These are phyloP conservation scores for Yarrowia sp. DNA, from an alignment of 805 yeast genomes.

Conservation along the genomic window DNA sequence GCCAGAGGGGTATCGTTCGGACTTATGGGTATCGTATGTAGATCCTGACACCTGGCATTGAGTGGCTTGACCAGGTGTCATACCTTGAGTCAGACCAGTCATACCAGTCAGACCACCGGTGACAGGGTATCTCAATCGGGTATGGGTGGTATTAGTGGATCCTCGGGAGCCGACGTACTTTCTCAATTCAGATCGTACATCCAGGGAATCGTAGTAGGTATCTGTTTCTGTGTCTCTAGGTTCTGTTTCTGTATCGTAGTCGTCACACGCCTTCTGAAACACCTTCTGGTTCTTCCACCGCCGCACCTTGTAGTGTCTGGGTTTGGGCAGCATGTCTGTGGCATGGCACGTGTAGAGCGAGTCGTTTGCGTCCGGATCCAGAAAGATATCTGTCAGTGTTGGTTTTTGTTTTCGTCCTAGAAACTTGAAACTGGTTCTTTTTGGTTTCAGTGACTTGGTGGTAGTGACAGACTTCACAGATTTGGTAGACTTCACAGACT, in stretches of 20 bases:
- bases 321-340: constrained; percentile 11
- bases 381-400: constrained; percentile 18
- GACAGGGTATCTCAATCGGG: background rate
- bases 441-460: background rate
- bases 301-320: constrained; percentile 4
- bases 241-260: background rate
- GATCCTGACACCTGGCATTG: no score
- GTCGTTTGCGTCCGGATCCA: constrained; percentile 19
- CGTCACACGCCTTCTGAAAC: no score
- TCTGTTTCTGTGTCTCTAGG: background rate
- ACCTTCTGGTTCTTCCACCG: constrained; percentile 13
- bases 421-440: background rate
- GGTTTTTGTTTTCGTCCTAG: background rate
- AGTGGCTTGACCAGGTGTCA: no score
- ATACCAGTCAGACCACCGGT: no score
- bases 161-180: background rate
- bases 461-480: background rate
- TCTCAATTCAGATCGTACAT: background rate
- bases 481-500: background rate
- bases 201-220: constrained; percentile 8
- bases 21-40: no score
- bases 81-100: no score
- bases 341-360: constrained; percentile 8
- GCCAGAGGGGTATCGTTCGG: no score
- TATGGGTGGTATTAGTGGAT: constrained; percentile 6